Conservation (phyloP, 2,329 filamentous ascomycete species). For the Mycosphaerelloides madeirae region DNA sequence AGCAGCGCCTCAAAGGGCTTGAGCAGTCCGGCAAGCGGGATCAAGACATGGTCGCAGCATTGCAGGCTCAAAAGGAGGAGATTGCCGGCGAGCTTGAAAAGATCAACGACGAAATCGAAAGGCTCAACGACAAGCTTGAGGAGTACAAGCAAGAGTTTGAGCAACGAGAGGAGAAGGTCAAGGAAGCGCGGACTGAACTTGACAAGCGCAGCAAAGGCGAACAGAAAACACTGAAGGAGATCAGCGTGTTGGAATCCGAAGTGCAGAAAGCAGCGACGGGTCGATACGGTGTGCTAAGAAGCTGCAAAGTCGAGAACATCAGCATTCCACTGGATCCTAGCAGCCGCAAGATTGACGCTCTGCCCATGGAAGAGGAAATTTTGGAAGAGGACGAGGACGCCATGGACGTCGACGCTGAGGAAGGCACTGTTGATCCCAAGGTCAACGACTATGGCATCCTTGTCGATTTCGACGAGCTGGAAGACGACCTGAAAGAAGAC, state of each 20-base stretch:
- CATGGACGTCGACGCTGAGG: conserved; percentile 84
- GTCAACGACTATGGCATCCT: conserved; percentile 89
- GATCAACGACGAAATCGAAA: conserved; percentile 71
- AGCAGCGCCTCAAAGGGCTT: conserved; percentile 64
- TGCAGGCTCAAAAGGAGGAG: conserved; percentile 66
- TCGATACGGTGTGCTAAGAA: conserved; percentile 77
- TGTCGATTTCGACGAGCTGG: conserved; percentile 75
- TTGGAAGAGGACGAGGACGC: conserved; percentile 71
- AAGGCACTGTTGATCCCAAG: conserved; percentile 44
- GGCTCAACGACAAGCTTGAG: conserved; percentile 67
- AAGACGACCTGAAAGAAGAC: conserved; percentile 76
- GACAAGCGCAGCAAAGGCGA: conserved; percentile 81
- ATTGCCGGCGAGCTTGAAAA: conserved; percentile 70
- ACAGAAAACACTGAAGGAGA: conserved; percentile 67
- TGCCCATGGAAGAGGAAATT: conserved; percentile 76
- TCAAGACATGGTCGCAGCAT: conserved; percentile 62
- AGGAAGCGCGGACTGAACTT: conserved; percentile 72
- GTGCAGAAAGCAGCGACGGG: conserved; percentile 79
- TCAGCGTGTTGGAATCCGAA: conserved; percentile 74
- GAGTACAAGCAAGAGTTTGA: conserved; percentile 63
- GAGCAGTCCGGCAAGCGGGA: conserved; percentile 63
- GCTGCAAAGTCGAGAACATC: conserved; percentile 91
- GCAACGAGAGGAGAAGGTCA: conserved; percentile 68
- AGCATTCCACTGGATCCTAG: conserved; percentile 71
- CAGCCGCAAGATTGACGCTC: conserved; percentile 67